Evolutionary conservation across 805 yeast species (phyloP).

Genomic region (Candida xyloterini): DNA sequence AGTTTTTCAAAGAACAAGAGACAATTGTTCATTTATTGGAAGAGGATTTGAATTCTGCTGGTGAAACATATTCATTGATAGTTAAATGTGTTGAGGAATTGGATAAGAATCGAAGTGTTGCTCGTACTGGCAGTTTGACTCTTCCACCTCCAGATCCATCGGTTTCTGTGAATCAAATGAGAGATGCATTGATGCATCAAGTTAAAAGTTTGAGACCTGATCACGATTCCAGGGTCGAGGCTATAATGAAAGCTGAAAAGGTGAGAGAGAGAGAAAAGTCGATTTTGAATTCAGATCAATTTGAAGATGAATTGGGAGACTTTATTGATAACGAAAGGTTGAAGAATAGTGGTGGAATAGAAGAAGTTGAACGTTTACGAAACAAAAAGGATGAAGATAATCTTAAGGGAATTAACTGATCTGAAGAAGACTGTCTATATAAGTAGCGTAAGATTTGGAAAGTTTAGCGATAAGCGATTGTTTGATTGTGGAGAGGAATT

Average conservation of each 20-base stretch:
- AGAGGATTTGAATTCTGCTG: slow-evolving; percentile 77
- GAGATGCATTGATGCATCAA: slow-evolving; percentile 78
- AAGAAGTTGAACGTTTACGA: slow-evolving; percentile 74
- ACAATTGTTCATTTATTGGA: slow-evolving; percentile 74
- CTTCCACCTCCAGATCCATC: slow-evolving; percentile 52
- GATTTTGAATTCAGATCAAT: slow-evolving; percentile 54
- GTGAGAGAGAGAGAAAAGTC: slow-evolving; percentile 69
- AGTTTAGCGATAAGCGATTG: neutral
- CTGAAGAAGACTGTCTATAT: neutral
- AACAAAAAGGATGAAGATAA: slow-evolving; percentile 68
- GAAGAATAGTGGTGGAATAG: slow-evolving; percentile 85
- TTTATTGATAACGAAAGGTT: slow-evolving; percentile 78
- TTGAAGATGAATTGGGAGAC: slow-evolving; percentile 80
- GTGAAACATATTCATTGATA: slow-evolving; percentile 77
- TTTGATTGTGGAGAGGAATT: slow-evolving; percentile 1
- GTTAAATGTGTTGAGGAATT: slow-evolving; percentile 80
- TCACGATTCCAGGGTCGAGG: slow-evolving; percentile 81
- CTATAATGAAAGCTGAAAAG: slow-evolving; percentile 84
- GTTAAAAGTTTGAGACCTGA: slow-evolving; percentile 79
- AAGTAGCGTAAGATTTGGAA: neutral
- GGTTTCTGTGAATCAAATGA: slow-evolving; percentile 51
- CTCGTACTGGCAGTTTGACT: slow-evolving; percentile 34
- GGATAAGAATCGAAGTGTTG: slow-evolving; percentile 50
- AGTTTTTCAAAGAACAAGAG: slow-evolving; percentile 85
- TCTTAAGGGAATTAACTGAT: slow-evolving; percentile 40